These are phyloP conservation scores for Inonotus hispidus DNA, from an alignment of 1,284 basidiomycete genomes.

Conservation along the genomic window DNA sequence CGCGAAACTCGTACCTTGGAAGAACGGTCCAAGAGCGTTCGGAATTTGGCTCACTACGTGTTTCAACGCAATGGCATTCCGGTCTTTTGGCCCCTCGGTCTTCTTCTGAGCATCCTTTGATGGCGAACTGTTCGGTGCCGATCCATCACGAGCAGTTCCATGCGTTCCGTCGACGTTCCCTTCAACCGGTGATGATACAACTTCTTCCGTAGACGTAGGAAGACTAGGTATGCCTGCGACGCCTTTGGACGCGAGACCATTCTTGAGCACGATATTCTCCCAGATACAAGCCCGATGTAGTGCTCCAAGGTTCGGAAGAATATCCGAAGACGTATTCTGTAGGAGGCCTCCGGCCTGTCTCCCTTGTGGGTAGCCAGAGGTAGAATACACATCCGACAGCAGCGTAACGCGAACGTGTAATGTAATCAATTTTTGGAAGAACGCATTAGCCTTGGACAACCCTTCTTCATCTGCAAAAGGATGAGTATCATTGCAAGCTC, in stretches of 20 bases:
- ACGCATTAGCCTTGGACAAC: constrained; percentile 48
- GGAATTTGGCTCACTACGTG: constrained; percentile 81
- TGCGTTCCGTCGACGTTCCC: constrained; percentile 22
- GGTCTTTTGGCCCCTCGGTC: constrained; percentile 43
- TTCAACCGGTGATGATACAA: constrained; percentile 28
- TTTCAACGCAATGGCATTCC: constrained; percentile 75
- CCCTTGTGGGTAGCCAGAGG: constrained; percentile 80
- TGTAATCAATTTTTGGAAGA: constrained; percentile 74
- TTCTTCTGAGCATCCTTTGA: constrained; percentile 30
- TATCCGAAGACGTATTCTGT: constrained; percentile 61
- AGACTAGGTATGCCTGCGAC: constrained; percentile 39
- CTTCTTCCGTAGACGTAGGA: constrained; percentile 34
- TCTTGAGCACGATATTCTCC: constrained; percentile 81
- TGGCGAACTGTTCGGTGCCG: constrained; percentile 1
- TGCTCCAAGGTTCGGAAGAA: constrained; percentile 72
- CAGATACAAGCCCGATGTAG: constrained; percentile 83
- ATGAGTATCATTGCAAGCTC: background rate
- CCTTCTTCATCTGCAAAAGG: constrained; percentile 38
- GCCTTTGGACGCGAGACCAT: constrained; percentile 47
- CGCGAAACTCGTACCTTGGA: constrained; percentile 64
- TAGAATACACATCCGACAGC: constrained; percentile 84
- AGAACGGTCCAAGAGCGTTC: constrained; percentile 75
- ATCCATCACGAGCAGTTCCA: background rate
- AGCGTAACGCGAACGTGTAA: constrained; percentile 79
- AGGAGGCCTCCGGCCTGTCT: constrained; percentile 74